Percentiles rank a stretch among this genome's conserved stretches.
These are phyloP conservation scores for Spinacia oleracea DNA, from an alignment of 179 eudicot species.

Conservation along the genomic window DNA sequence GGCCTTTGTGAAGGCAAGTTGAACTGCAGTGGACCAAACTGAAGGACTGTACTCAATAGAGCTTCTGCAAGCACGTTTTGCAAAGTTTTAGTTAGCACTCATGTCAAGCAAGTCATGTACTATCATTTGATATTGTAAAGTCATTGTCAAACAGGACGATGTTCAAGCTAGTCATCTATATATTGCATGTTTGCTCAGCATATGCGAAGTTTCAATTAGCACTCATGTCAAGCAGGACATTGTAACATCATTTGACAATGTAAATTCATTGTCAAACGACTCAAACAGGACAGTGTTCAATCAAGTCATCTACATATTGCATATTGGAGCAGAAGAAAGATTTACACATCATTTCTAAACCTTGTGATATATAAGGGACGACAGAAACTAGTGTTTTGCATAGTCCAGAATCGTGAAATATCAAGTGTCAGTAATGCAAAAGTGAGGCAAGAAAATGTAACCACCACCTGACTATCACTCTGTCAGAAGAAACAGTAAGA, in stretches of 20 bases:
- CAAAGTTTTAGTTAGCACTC: too few species aligned
- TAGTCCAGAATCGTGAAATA: not conserved
- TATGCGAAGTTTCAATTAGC: too few species aligned
- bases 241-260: not conserved
- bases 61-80: conserved; percentile 11
- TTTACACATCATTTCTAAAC: not conserved
- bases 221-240: not conserved
- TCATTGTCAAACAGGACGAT: not conserved
- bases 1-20: conserved; percentile 4
- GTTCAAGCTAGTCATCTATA: not conserved
- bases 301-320: too few species aligned
- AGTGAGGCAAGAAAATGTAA: not conserved
- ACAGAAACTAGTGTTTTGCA: not conserved
- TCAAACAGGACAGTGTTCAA: not conserved
- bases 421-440: not conserved
- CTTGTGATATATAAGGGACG: not conserved
- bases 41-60: conserved; percentile 11
- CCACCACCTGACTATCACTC: not conserved
- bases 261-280: not conserved
- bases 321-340: not conserved
- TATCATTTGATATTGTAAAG: not conserved
- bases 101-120: not conserved
- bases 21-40: conserved; percentile 1
- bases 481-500: not conserved
- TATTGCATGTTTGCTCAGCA: too few species aligned